phyloP scores from a whole-genome alignment of 371 early-diverging fungal genomes.

The Mortierella sp. region DNA sequence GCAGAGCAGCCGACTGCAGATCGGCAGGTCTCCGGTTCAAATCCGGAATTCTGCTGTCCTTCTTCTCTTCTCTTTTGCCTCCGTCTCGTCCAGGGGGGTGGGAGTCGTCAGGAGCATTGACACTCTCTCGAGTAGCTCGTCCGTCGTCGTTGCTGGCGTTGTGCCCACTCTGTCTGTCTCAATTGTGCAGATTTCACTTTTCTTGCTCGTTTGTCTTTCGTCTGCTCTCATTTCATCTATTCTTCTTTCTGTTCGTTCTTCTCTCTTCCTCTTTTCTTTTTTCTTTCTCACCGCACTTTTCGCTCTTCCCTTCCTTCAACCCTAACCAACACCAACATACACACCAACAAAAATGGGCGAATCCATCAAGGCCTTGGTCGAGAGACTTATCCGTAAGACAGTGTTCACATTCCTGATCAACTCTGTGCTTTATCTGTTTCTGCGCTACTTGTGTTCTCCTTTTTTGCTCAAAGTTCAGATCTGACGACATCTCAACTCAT shows the following conservation, averaged over 20 bases:
- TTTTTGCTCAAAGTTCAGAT: not conserved
- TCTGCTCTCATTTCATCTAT: not conserved
- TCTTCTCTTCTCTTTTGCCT: conserved; percentile 13
- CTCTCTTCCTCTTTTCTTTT: not conserved
- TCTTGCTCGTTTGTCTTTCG: not conserved
- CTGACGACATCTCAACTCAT: not conserved
- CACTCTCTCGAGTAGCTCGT: not conserved
- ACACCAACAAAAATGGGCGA: conserved; percentile 22
- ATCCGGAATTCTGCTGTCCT: conserved; percentile 60
- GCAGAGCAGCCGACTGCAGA: conserved; percentile 69
- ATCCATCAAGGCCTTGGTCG: conserved; percentile 37
- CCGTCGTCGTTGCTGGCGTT: not conserved
- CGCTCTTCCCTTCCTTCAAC: not conserved
- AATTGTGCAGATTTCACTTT: not conserved
- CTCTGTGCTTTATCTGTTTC: not conserved
- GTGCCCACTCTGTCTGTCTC: not conserved
- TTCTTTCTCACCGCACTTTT: conserved; percentile 16
- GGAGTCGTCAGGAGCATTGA: not conserved
- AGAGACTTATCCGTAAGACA: conserved; percentile 45
- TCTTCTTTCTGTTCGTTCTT: not conserved
- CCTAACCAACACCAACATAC: not conserved
- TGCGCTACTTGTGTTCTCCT: not conserved
- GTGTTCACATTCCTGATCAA: not conserved
- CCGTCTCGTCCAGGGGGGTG: not conserved
- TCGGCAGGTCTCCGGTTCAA: conserved; percentile 68